Percentiles rank a stretch among this genome's conserved stretches.
Evolutionary conservation across 495 filamentous ascomycete species (phyloP).

Genomic region (Hypoxylon cercidicola): DNA sequence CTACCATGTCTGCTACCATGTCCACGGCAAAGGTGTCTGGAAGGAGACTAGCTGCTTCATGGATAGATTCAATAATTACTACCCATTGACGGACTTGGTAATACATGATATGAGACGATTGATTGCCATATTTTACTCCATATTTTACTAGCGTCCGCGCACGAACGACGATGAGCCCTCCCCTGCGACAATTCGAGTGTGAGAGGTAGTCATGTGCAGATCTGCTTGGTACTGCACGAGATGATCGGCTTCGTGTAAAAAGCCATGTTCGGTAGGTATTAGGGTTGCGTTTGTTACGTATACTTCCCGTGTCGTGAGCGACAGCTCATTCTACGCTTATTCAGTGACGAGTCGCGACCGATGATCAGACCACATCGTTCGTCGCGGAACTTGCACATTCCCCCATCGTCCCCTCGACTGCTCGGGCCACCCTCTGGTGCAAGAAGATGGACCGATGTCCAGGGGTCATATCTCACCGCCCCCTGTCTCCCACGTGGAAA

Average conservation of each 20-base stretch:
- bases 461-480: slow-evolving; percentile 34
- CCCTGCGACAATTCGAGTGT: slow-evolving; percentile 37
- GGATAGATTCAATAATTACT: slow-evolving; percentile 35
- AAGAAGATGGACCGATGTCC: slow-evolving; percentile 29
- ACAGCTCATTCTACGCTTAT: slow-evolving; percentile 12
- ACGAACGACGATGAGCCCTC: slow-evolving; percentile 26
- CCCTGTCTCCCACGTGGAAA: slow-evolving; percentile 40
- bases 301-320: slow-evolving; percentile 23
- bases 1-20: slow-evolving; percentile 35
- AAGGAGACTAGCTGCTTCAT: slow-evolving; percentile 36
- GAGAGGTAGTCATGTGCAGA: slow-evolving; percentile 27
- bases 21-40: slow-evolving; percentile 6
- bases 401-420: slow-evolving; percentile 2
- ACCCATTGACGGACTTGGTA: slow-evolving; percentile 13
- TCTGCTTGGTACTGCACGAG: slow-evolving; percentile 14
- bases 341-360: slow-evolving; percentile 9
- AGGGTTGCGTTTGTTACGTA: slow-evolving; percentile 10
- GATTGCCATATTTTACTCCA: too few species aligned
- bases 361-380: slow-evolving; percentile 41
- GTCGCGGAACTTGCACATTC: slow-evolving; percentile 26
- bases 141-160: slow-evolving; percentile 30
- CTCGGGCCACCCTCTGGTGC: slow-evolving; percentile 30
- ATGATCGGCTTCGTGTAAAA: slow-evolving; percentile 17
- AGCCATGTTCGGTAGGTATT: slow-evolving; percentile 14
- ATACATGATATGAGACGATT: slow-evolving; percentile 20